Percentiles rank a stretch among this genome's conserved stretches.
Conservation (phyloP, 1,284 basidiomycete species). For the Tilletia caries region DNA sequence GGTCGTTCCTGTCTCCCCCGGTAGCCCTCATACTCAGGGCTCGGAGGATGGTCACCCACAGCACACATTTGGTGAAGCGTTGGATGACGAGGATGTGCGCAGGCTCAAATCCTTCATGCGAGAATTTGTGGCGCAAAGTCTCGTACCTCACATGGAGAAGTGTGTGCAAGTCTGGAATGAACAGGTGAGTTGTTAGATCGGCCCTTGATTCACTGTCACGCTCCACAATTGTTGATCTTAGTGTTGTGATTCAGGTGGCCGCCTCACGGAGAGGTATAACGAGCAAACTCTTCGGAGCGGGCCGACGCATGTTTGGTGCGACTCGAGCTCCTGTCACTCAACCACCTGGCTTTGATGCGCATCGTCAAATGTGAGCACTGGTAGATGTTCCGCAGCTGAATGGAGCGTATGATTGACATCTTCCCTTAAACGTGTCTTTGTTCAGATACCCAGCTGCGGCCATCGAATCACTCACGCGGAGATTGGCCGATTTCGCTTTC, state of each 20-base stretch:
- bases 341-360: slow-evolving; percentile 6
- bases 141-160: slow-evolving; percentile 95
- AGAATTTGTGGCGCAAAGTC: slow-evolving; percentile 83
- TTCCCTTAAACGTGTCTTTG: no score
- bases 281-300: slow-evolving; percentile 65
- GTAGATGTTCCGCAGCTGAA: neutral
- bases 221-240: neutral
- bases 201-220: neutral
- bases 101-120: slow-evolving; percentile 76
- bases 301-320: slow-evolving; percentile 58
- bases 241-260: slow-evolving; percentile 61
- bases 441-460: slow-evolving; percentile 54
- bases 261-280: slow-evolving; percentile 82
- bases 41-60: neutral
- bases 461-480: slow-evolving; percentile 57
- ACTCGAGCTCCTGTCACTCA: slow-evolving; percentile 1
- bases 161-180: slow-evolving; percentile 92
- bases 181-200: slow-evolving; percentile 58
- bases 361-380: slow-evolving; percentile 8
- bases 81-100: slow-evolving; percentile 75
- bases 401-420: no score
- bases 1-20: neutral
- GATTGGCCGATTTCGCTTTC: slow-evolving; percentile 94
- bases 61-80: slow-evolving; percentile 18
- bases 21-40: neutral